These are phyloP conservation scores for Arabidopsis thaliana DNA, from an alignment of 345 rosid species.

Conservation along the genomic window DNA sequence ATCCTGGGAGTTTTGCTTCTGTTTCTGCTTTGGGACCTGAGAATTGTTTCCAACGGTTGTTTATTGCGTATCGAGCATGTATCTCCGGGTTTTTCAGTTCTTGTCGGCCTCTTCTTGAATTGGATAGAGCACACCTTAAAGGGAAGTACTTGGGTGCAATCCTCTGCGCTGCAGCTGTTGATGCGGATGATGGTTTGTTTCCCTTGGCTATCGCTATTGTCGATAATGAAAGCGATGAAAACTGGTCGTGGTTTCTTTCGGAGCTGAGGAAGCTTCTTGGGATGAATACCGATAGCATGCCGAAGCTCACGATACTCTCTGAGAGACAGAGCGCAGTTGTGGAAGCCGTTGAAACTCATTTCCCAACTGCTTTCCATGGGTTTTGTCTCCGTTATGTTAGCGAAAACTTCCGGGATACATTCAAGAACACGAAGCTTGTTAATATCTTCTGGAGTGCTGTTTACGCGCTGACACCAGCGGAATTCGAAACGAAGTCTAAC, in stretches of 20 bases:
- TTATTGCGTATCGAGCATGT: constrained; percentile 84
- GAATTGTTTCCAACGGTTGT: constrained; percentile 94
- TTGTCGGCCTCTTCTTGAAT: constrained; percentile 93
- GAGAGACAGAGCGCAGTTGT: constrained; percentile 85
- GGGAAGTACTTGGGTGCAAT: constrained; percentile 91
- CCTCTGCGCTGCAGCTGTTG: constrained; percentile 94
- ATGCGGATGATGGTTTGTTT: constrained; percentile 85
- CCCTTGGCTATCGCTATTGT: constrained; percentile 93
- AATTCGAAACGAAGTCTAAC: constrained; percentile 74
- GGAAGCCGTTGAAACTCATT: constrained; percentile 97
- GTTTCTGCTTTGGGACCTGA: constrained; percentile 84
- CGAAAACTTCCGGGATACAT: constrained; percentile 91
- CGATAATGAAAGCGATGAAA: constrained; percentile 81
- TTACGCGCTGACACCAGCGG: constrained; percentile 85
- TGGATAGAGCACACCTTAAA: constrained; percentile 88
- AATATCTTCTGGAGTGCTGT: constrained; percentile 98
- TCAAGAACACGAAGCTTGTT: constrained; percentile 88
- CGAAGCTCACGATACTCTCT: constrained; percentile 94
- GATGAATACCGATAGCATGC: constrained; percentile 90
- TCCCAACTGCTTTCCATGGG: constrained; percentile 92
- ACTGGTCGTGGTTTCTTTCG: constrained; percentile 98
- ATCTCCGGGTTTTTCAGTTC: constrained; percentile 90
- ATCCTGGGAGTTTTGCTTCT: constrained; percentile 93
- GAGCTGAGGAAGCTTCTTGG: constrained; percentile 97
- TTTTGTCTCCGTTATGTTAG: constrained; percentile 90